phyloP scores from a whole-genome alignment of 352 stramenopile genomes.

The Detonula confervacea region DNA sequence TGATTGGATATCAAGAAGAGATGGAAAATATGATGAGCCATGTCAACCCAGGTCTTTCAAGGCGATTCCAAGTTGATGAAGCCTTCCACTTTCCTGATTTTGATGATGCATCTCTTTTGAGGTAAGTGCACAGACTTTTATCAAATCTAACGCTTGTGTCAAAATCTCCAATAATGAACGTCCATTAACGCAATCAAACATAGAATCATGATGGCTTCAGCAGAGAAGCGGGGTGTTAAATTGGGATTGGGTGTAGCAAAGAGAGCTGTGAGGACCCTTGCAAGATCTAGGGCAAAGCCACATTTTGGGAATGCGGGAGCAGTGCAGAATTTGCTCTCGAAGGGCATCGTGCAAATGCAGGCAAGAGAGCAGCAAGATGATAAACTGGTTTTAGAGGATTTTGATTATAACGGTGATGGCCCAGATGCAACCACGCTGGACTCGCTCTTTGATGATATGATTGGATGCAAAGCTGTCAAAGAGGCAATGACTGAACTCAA shows the following conservation, averaged over 20 bases:
- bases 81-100: conserved; percentile 93
- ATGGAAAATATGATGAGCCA: conserved; percentile 91
- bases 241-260: conserved; percentile 35
- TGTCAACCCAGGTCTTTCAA: conserved; percentile 88
- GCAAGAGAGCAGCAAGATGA: conserved; percentile 25
- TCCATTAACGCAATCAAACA: not conserved
- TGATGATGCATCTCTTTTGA: conserved; percentile 74
- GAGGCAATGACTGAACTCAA: conserved; percentile 31
- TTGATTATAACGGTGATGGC: conserved; percentile 45
- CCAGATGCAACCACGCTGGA: conserved; percentile 24
- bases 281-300: conserved; percentile 23
- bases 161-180: not conserved
- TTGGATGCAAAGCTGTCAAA: conserved; percentile 42
- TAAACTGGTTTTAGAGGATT: conserved; percentile 34
- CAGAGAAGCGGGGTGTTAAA: conserved; percentile 26
- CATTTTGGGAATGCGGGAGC: conserved; percentile 92
- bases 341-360: conserved; percentile 35
- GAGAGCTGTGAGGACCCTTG: conserved; percentile 32
- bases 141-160: too few species aligned
- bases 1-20: conserved; percentile 90
- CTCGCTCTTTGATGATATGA: conserved; percentile 45
- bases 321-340: conserved; percentile 84
- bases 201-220: conserved; percentile 41
- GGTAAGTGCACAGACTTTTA: too few species aligned
- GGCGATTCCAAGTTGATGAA: conserved; percentile 89